Base-by-base conservation (phyloP, 495 filamentous ascomycete genomes). In the Aspergillus sclerotioniger region DNA sequence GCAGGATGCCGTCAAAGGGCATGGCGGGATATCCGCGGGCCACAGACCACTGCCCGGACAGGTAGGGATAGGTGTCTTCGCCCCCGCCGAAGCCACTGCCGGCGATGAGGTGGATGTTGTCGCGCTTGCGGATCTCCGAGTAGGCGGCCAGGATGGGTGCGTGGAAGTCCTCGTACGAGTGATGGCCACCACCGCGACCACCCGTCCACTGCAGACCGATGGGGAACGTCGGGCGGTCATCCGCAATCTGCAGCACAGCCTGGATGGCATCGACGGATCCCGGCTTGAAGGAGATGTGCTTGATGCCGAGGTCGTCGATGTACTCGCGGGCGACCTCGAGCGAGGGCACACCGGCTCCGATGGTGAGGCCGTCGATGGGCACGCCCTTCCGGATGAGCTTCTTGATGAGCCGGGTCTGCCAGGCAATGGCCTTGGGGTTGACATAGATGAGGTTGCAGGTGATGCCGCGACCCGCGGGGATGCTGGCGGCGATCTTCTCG, bases 131-230 rank as follows among this genome's bases (percentile, higher is more conserved):
- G 19, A 81, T 73, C 8, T 64, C 61, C 53, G 67, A 61, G 57
- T 81, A 81, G 56, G 72, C 77, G 51, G 68, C 62, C 7, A 81
- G 57, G n/a, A 81, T 69, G 4, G 78, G 77, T 17, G 69, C 60
- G 62, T 81, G 78, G 62, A 81, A 81, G 57, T 81, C 78, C 62
- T 81, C 78, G 56, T 67, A 79, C 2, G 78, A 81, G 60, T 81
- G 78, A 59, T 81, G 78, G 45, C 78, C 78, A 58, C 78, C 78
- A 25, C 75, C 78, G 53, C 78, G 69, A 8, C 78, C 78, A 53
- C 78, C 78, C 7, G 78, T 81, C 78, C 78, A 81, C 61, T 81
- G 78, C 54, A 81, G 60, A 10, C 77, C 71, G 51, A 81, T 66
- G 13, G 77, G 76, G 63, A 79, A 77, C 28, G 65, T 60, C 13